Evolutionary conservation across 2,329 filamentous ascomycete genomes (phyloP).

Genomic region (Sordariomycetes sp.): DNA sequence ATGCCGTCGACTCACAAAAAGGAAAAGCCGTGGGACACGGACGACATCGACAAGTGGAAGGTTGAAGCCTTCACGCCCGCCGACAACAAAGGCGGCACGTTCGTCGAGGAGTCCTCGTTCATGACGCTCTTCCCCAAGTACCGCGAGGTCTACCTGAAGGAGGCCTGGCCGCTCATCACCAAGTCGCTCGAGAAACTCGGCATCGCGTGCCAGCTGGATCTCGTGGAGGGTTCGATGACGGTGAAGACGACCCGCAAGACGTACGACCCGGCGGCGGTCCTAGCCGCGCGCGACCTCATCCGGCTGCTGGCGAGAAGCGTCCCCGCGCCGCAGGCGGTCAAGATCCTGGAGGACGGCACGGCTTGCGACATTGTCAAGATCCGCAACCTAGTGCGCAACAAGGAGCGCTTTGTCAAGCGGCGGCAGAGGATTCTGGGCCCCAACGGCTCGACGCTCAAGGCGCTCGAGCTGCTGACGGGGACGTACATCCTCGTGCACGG

Average conservation of each 20-base stretch:
- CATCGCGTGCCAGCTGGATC: slow-evolving; percentile 83
- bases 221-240: slow-evolving; percentile 93
- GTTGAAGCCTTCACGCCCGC: slow-evolving; percentile 75
- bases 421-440: slow-evolving; percentile 88
- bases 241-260: slow-evolving; percentile 91
- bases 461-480: slow-evolving; percentile 79
- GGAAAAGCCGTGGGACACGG: slow-evolving; percentile 91
- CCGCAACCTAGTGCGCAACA: slow-evolving; percentile 78
- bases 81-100: slow-evolving; percentile 77
- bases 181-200: slow-evolving; percentile 76
- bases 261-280: slow-evolving; percentile 81
- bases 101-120: slow-evolving; percentile 90
- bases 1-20: slow-evolving; percentile 87
- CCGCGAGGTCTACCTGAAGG: slow-evolving; percentile 84
- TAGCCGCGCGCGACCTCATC: slow-evolving; percentile 90
- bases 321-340: slow-evolving; percentile 83
- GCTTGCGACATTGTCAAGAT: slow-evolving; percentile 97
- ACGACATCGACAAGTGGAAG: slow-evolving; percentile 97
- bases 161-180: slow-evolving; percentile 87
- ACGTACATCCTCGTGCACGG: slow-evolving; percentile 95
- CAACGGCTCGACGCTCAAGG: slow-evolving; percentile 85
- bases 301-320: slow-evolving; percentile 87
- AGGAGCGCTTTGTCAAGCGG: slow-evolving; percentile 91
- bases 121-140: slow-evolving; percentile 87
- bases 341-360: slow-evolving; percentile 85